Conservation (phyloP, 352 stramenopile species). For the Globisporangium uncinulatum region DNA sequence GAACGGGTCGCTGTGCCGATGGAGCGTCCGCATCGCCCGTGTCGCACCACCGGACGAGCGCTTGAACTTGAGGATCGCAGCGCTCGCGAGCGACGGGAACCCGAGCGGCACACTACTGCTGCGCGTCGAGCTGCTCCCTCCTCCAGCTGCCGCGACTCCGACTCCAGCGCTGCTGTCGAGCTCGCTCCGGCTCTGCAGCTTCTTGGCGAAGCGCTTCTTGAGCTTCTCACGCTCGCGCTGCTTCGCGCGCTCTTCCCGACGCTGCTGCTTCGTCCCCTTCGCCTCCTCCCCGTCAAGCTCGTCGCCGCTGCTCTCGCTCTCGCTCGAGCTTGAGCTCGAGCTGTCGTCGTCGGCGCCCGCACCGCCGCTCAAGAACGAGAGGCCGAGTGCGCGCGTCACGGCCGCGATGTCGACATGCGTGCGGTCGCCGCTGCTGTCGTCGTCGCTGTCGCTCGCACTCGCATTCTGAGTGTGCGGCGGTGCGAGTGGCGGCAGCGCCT, state of each 20-base stretch:
- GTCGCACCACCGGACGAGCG: background rate
- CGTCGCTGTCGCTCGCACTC: background rate
- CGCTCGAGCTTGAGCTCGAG: conserved; percentile 3
- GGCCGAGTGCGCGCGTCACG: conserved; percentile 13
- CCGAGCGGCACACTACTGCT: background rate
- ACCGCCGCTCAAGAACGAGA: conserved; percentile 8
- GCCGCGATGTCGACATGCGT: conserved; percentile 10
- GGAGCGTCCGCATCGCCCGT: conserved; percentile 7
- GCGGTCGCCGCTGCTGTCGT: background rate
- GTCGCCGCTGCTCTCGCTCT: background rate
- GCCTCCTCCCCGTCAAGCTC: background rate
- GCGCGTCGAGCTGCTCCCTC: background rate
- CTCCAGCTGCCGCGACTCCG: no score
- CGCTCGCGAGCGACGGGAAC: conserved; percentile 16
- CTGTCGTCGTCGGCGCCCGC: background rate
- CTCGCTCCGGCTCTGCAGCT: conserved; percentile 14
- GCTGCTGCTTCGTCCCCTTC: conserved; percentile 1
- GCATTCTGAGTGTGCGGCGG: background rate
- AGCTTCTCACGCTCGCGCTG: conserved; percentile 12
- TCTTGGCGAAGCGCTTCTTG: conserved; percentile 10
- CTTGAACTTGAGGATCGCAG: conserved; percentile 17
- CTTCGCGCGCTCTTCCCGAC: background rate
- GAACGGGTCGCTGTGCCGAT: conserved; percentile 14
- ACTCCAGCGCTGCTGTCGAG: conserved; percentile 1
- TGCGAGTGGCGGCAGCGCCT: background rate